Conservation (phyloP, 1,139 yeast species). For the Kodamaea sp. region DNA sequence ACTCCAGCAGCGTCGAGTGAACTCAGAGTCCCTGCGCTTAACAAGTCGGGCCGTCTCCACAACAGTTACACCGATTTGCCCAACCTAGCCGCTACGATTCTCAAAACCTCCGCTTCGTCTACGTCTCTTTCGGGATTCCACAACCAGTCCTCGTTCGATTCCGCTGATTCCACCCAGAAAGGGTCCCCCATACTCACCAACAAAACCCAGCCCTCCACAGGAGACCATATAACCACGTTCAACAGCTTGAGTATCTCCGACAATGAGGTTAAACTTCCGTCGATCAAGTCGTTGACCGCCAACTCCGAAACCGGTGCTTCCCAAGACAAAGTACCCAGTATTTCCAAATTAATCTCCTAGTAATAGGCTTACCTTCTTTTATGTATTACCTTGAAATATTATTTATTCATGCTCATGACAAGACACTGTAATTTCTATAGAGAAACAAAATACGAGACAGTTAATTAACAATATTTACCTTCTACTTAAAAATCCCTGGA, state of each 20-base stretch:
- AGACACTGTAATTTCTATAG: too few species aligned
- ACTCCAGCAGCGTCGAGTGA: constrained; percentile 9
- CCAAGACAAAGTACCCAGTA: constrained; percentile 30
- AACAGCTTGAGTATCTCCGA: constrained; percentile 15
- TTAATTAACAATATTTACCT: too few species aligned
- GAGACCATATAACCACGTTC: constrained; percentile 15
- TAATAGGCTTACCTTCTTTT: constrained; percentile 1
- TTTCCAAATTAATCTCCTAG: constrained; percentile 30
- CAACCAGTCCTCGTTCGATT: not conserved
- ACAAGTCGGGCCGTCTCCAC: constrained; percentile 9
- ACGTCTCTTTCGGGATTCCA: constrained; percentile 2
- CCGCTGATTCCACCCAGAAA: not conserved
- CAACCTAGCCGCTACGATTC: constrained; percentile 1
- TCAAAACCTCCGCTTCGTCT: constrained; percentile 8
- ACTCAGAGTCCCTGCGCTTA: constrained; percentile 9
- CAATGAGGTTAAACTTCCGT: constrained; percentile 25
- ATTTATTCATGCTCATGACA: constrained; percentile 8
- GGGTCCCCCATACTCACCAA: constrained; percentile 6
- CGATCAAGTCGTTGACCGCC: constrained; percentile 21
- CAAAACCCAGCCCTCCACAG: not conserved
- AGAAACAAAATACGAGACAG: too few species aligned
- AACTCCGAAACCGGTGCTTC: constrained; percentile 3
- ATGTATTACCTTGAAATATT: constrained; percentile 8
- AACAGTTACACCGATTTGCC: constrained; percentile 10
- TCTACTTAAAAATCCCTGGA: too few species aligned